These are phyloP conservation scores for Xylaria sp. DNA, from an alignment of 2,329 filamentous ascomycete genomes.

Conservation along the genomic window DNA sequence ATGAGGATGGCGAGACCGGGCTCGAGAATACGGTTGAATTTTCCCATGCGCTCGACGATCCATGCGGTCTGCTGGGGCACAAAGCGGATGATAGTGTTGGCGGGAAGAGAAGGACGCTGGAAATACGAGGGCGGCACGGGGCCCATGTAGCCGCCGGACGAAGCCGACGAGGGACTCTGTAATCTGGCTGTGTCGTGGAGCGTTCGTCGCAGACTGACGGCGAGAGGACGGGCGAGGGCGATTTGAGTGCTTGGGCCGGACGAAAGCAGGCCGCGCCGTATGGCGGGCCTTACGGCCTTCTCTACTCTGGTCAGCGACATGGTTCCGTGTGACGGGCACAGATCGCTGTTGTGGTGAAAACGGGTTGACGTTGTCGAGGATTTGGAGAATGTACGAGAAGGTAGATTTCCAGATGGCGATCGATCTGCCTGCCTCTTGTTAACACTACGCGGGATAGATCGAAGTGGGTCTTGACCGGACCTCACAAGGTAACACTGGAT, in stretches of 20 bases:
- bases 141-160: constrained; percentile 29
- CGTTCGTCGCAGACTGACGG: constrained; percentile 13
- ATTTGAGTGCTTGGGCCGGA: constrained; percentile 3
- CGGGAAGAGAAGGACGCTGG: constrained; percentile 66
- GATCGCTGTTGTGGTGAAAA: not conserved
- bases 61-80: constrained; percentile 98
- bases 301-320: constrained; percentile 29
- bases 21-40: constrained; percentile 88
- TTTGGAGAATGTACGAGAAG: not conserved
- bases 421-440: not conserved
- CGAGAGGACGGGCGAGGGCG: constrained; percentile 13
- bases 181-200: constrained; percentile 24
- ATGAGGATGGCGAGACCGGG: constrained; percentile 85
- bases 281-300: constrained; percentile 22
- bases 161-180: constrained; percentile 16
- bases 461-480: not conserved
- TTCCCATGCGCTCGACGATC: constrained; percentile 99
- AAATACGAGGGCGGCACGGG: constrained; percentile 69
- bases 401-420: not conserved
- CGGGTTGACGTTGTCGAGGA: not conserved
- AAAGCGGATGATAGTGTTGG: constrained; percentile 92
- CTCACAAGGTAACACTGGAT: not conserved
- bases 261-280: constrained; percentile 20
- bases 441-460: not conserved
- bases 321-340: constrained; percentile 5